Conservation (phyloP, 345 rosid genomes). For the Eucalyptus shirleyi region DNA sequence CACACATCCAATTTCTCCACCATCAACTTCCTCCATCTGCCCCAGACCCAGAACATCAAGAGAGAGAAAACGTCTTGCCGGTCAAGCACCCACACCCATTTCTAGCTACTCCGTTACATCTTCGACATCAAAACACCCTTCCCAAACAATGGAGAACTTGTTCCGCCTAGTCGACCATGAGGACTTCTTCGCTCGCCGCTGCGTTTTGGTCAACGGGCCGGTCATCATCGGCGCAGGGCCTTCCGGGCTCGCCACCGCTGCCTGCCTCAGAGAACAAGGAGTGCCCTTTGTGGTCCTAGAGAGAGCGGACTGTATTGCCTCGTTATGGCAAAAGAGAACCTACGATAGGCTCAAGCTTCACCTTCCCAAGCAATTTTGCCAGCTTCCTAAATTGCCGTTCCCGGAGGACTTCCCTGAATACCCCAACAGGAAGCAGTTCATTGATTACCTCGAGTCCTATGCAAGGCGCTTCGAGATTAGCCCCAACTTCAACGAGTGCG, state of each 20-base stretch:
- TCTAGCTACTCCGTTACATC: not conserved
- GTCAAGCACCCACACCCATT: not conserved
- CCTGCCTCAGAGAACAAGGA: conserved; percentile 30
- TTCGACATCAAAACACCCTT: not conserved
- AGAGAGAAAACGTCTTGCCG: not conserved
- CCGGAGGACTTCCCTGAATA: conserved; percentile 27
- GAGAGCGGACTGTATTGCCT: conserved; percentile 30
- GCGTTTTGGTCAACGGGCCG: conserved; percentile 29
- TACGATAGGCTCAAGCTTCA: conserved; percentile 41
- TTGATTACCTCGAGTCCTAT: conserved; percentile 30
- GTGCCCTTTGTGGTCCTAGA: conserved; percentile 40
- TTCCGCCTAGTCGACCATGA: not conserved
- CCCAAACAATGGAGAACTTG: not conserved
- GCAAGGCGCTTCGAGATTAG: conserved; percentile 18
- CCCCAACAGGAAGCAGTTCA: conserved; percentile 26
- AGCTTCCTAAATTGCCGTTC: conserved; percentile 35
- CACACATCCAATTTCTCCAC: not conserved
- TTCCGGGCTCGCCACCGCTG: conserved; percentile 26
- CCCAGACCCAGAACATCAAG: not conserved
- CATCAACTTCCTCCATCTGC: not conserved
- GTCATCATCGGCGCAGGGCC: conserved; percentile 35
- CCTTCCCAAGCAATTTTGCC: conserved; percentile 42
- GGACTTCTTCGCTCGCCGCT: conserved; percentile 1
- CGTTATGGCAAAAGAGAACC: conserved; percentile 37
- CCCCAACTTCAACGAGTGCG: conserved; percentile 30